Evolutionary conservation across 73 alveolate species (phyloP).

Genomic region (Symbiodinium natans): DNA sequence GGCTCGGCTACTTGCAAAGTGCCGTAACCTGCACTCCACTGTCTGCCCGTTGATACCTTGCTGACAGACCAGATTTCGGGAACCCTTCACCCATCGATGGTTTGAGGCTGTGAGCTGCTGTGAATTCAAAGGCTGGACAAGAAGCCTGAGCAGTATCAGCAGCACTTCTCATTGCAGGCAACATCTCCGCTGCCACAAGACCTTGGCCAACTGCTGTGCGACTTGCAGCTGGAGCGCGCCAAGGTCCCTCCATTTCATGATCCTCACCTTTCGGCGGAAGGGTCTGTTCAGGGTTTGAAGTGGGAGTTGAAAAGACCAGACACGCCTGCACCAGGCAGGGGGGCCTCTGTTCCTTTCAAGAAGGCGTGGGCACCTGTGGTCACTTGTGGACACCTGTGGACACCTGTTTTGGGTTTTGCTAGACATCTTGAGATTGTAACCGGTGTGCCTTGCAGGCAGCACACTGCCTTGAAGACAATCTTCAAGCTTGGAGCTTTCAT

Average conservation of each 20-base stretch:
- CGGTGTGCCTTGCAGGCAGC: conserved; percentile 17
- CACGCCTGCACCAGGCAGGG: background rate
- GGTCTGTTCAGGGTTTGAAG: background rate
- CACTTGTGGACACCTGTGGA: background rate
- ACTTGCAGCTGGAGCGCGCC: background rate
- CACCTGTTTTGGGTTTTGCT: background rate
- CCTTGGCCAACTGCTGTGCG: conserved; percentile 16
- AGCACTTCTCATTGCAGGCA: background rate
- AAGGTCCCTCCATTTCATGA: background rate
- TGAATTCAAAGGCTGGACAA: background rate
- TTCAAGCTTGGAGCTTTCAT: background rate
- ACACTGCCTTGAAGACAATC: background rate
- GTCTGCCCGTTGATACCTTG: background rate
- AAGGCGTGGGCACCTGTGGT: background rate
- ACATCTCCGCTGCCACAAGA: conserved; percentile 61
- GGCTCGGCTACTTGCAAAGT: conserved; percentile 2
- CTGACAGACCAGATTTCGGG: conserved; percentile 52
- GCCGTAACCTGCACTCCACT: background rate
- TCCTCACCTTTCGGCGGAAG: background rate
- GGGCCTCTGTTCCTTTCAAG: background rate
- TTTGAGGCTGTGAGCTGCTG: background rate
- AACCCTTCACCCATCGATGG: conserved; percentile 66
- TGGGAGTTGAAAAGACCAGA: background rate
- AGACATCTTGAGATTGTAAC: background rate
- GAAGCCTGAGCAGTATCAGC: no score